Base-by-base conservation (phyloP, 202 grass and related monocot species). In the Setaria italica region DNA sequence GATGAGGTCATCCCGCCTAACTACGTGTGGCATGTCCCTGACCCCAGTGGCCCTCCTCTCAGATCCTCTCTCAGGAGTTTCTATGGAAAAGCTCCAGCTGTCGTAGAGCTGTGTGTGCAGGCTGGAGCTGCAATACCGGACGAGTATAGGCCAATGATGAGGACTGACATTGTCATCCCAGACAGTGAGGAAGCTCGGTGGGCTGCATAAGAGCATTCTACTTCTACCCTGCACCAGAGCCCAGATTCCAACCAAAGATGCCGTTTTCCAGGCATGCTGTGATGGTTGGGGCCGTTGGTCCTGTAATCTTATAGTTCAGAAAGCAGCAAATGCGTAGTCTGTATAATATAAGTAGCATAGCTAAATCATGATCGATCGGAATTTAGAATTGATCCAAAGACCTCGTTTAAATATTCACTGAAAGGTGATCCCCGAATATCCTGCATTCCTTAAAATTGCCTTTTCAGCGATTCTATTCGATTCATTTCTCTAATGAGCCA, bases 61-160 rank as follows among this genome's bases (percentile, higher is more conserved):
- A 90, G 71, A 66, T 86, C 89, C 29, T 50, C 80, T 46, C 87
- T 98, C 32, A 98, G 85, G 76, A 92, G 88, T 62, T 98, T 93
- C 81, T 94, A 94, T 72, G 95, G 93, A 53, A 95, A 98, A 85
- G 91, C 95, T 51, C 95, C 89, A 0, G 93, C 95, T 5, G 71
- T 94, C 2, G 91, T 95, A 6, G 93, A 98, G 79, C 50, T 98
- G 33, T 95, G 95, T 74, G 95, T 98, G 55, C 93, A 95, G 81
- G 95, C 93, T 1, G 95, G 91, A 20, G 89, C 95, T 25, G 83
- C 94, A 74, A 88, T 94, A 84, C 95, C 95, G 6, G 86, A 87
- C 6, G 57, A 70, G 25, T 98, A 88, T 87, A 75, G 55, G 12
- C 89, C 93, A 3, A 92, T 95, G 95, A 95, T 98, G 95, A 91